These are phyloP conservation scores for Aspergillus melleus DNA, from an alignment of 2,329 filamentous ascomycete species.

Conservation along the genomic window DNA sequence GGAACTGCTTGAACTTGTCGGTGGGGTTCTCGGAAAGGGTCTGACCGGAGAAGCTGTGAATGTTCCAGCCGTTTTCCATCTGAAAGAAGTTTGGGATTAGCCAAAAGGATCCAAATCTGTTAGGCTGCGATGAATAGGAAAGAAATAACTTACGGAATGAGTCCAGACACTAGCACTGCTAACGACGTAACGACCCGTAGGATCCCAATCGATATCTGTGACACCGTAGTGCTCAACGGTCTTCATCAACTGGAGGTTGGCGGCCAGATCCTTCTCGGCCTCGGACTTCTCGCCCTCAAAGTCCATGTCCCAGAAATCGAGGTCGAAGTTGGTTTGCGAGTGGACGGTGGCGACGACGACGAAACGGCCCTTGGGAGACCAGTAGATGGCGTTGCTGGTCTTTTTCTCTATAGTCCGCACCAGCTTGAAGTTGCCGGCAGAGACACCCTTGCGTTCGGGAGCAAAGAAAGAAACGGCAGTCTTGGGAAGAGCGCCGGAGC, in stretches of 20 bases:
- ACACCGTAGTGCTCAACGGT: constrained; percentile 94
- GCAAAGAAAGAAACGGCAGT: constrained; percentile 95
- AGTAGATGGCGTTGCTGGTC: constrained; percentile 99
- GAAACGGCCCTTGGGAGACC: constrained; percentile 93
- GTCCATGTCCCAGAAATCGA: constrained; percentile 97
- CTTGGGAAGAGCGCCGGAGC: constrained; percentile 84
- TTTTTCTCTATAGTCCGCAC: constrained; percentile 96
- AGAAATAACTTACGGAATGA: constrained; percentile 69
- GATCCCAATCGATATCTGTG: constrained; percentile 97
- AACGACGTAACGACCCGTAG: constrained; percentile 89
- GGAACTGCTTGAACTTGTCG: constrained; percentile 97
- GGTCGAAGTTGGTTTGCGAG: constrained; percentile 89
- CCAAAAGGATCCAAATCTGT: background rate
- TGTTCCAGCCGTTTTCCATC: constrained; percentile 99
- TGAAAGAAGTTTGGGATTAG: constrained; percentile 40
- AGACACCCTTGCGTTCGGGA: constrained; percentile 87
- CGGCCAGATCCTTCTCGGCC: constrained; percentile 87
- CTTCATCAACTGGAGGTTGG: constrained; percentile 94
- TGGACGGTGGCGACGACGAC: constrained; percentile 91
- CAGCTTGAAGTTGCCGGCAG: constrained; percentile 91
- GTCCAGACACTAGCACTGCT: constrained; percentile 95
- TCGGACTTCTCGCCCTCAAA: constrained; percentile 97
- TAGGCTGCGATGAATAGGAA: background rate
- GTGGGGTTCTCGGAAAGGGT: constrained; percentile 85
- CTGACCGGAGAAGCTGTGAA: constrained; percentile 95